Evolutionary conservation across 140 eudicot species (phyloP), one percentile per base, ranked within the genome.

Genomic region (Erigeron philadelphicus): DNA sequence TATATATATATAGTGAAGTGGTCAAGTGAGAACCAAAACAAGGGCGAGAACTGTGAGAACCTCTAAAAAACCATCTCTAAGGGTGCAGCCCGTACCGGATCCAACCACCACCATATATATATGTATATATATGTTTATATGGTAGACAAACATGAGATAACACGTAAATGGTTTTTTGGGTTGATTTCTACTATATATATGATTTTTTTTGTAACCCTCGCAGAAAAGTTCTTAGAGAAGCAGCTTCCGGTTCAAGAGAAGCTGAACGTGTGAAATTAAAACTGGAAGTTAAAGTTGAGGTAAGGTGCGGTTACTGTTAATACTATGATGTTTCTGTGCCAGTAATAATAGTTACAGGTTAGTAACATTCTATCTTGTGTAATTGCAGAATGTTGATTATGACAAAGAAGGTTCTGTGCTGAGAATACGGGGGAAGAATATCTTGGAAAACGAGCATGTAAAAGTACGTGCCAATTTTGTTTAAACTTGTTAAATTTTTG

Each of bases 341-440:
- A 41, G 11, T 6, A 61, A 25, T 56, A 7, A 40, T 72, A 25
- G 10, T 11, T 60, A 46, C 10, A 31, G 2, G 49, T 44, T 54
- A 19, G 16, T 57, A 66, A 55, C 31, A 44, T 13, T 42, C 63
- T 66, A 25, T 9, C 2, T 23, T 25, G 43, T 70, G n/a, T 63
- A 21, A 79, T 70, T 38, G 6, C 74, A 90, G 97, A 73, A 71
- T 65, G 89, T 86, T 66, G 96, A 92, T 57, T 92, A 88, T 77
- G 98, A 92, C 76, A 92, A 92, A 71, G 98, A 88, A 86, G 98
- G 98, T 38, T 69, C 93, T 59, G 79, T 84, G 16, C 81, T 92
- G 77, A 92, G 98, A 67, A 76, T 92, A 75, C 93, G 98, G 12
- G 98, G 98, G 67, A 92, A 88, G 83, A 88, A 81, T 83, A 79